These are phyloP conservation scores for Climacium dendroides DNA, from an alignment of 225 moss, liverwort and hornwort genomes.

Conservation along the genomic window DNA sequence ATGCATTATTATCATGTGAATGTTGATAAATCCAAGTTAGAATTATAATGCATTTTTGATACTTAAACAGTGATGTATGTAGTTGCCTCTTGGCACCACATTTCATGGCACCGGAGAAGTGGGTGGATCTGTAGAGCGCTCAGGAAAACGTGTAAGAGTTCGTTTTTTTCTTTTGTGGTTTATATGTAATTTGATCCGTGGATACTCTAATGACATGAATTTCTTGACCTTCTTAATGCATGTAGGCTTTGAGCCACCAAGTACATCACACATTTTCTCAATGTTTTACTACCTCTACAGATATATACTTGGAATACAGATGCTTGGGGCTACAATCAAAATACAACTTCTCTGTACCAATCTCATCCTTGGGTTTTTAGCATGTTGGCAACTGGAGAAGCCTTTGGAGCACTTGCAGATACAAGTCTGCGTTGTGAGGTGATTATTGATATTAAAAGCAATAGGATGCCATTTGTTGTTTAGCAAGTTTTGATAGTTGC, in stretches of 20 bases:
- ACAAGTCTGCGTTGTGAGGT: slow-evolving; percentile 76
- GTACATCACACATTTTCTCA: neutral
- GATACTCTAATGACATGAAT: neutral
- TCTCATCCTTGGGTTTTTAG: slow-evolving; percentile 88
- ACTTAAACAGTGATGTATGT: neutral
- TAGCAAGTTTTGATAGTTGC: neutral
- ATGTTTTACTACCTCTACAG: slow-evolving; percentile 3
- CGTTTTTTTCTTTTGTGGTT: too few species aligned
- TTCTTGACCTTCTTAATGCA: neutral
- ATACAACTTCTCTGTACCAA: slow-evolving; percentile 67
- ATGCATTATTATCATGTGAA: neutral
- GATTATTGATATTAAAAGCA: neutral
- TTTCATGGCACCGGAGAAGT: slow-evolving; percentile 85
- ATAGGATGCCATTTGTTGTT: neutral
- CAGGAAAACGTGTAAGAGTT: slow-evolving; percentile 53
- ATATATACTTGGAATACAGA: slow-evolving; percentile 85
- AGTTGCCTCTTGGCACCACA: slow-evolving; percentile 66
- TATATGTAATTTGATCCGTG: neutral
- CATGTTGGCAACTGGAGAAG: slow-evolving; percentile 58
- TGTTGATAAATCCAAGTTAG: neutral
- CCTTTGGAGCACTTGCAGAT: slow-evolving; percentile 69
- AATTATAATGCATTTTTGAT: neutral
- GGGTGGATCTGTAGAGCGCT: slow-evolving; percentile 59
- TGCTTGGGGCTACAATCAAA: slow-evolving; percentile 78
- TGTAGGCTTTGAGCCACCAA: neutral